phyloP scores from a whole-genome alignment of 805 yeast genomes.

The Ogataea nakhonphanomensis region DNA sequence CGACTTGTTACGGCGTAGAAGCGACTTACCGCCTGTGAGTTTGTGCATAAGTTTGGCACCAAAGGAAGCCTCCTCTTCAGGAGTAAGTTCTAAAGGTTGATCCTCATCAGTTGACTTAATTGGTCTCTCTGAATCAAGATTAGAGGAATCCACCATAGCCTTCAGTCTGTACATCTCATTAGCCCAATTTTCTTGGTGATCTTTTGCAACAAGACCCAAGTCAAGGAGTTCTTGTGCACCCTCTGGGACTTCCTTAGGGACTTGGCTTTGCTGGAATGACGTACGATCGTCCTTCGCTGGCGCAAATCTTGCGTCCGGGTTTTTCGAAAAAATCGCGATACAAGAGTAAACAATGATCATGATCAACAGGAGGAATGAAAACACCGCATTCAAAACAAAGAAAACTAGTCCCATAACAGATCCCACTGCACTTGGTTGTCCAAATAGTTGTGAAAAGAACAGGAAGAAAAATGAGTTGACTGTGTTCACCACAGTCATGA shows the following conservation, averaged over 20 bases:
- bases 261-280: conserved; percentile 60
- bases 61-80: conserved; percentile 33
- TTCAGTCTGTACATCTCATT: conserved; percentile 53
- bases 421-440: conserved; percentile 72
- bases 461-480: conserved; percentile 80
- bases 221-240: conserved; percentile 58
- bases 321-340: conserved; percentile 67
- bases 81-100: conserved; percentile 30
- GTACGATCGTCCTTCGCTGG: conserved; percentile 92
- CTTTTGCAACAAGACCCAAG: conserved; percentile 77
- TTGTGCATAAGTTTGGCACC: conserved; percentile 43
- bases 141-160: conserved; percentile 31
- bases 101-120: conserved; percentile 19
- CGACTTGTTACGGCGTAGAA: conserved; percentile 25
- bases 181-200: conserved; percentile 75
- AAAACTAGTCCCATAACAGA: conserved; percentile 92
- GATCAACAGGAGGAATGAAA: conserved; percentile 68
- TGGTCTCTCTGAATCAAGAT: conserved; percentile 7
- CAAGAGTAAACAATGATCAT: conserved; percentile 63
- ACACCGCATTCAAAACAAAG: conserved; percentile 86
- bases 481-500: conserved; percentile 67
- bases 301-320: conserved; percentile 84
- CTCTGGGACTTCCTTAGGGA: conserved; percentile 23
- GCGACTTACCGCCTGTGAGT: conserved; percentile 42
- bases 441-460: conserved; percentile 81